Evolutionary conservation across 73 alveolate species (phyloP).

Genomic region (Tetrahymena thermophila): DNA sequence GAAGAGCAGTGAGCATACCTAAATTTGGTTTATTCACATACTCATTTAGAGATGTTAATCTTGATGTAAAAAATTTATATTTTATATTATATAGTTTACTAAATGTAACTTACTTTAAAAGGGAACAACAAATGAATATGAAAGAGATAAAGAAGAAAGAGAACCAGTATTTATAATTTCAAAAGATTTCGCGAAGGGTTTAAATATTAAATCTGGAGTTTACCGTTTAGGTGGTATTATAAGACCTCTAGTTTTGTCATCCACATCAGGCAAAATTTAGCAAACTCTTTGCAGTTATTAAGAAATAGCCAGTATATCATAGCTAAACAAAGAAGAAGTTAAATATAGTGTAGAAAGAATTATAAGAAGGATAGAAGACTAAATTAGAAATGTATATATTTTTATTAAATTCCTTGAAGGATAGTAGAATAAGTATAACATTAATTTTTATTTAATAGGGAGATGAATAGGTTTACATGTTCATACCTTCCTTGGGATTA

Average conservation of each 20-base stretch:
- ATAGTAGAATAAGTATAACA: neutral
- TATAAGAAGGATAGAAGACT: neutral
- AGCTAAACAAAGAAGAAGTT: neutral
- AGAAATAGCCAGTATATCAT: neutral
- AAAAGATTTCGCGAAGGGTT: slow-evolving; percentile 50
- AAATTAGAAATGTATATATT: neutral
- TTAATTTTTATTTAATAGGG: neutral
- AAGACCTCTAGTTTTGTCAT: neutral
- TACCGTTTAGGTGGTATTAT: slow-evolving; percentile 30
- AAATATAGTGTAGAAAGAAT: neutral
- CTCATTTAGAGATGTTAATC: slow-evolving; percentile 44
- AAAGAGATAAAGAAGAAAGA: slow-evolving; percentile 48
- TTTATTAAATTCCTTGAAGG: neutral
- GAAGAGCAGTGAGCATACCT: slow-evolving; percentile 54
- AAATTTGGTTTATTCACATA: slow-evolving; percentile 56
- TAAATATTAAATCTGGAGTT: slow-evolving; percentile 48
- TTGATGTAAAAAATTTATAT: slow-evolving; percentile 18
- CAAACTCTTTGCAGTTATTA: neutral
- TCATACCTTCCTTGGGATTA: neutral
- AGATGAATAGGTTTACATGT: neutral
- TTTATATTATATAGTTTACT: neutral
- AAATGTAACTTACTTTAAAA: neutral
- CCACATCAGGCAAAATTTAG: neutral
- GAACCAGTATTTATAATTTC: slow-evolving; percentile 51
- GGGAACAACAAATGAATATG: slow-evolving; percentile 62